Evolutionary conservation across 306 rosid species (phyloP), one percentile per base, ranked within the genome.

Genomic region (Casuarina equisetifolia): DNA sequence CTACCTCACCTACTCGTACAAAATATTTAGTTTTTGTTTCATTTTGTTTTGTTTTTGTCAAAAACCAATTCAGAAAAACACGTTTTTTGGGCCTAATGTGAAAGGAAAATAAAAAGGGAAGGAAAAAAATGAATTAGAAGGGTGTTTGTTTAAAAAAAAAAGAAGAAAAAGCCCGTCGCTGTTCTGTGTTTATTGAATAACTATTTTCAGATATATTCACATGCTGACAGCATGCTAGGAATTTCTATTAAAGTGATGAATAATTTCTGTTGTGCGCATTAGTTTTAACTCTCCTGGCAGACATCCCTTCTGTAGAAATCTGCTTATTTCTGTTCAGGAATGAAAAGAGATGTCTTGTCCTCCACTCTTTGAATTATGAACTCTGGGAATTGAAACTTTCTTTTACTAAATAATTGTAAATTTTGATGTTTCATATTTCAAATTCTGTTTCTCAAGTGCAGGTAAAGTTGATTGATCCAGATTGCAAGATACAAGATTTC

Each of bases 381-480:
- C 45, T 63, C 36, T 6, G 0, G 46, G 44, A 38, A 63, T 36
- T 15, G 44, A 63, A 63, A 10, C 64, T 7, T 11, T 58, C 9
- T 35, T 64, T 62, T 77, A 13, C 40, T 45, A 13, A 63, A 74
- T n/a, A 20, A 9, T 13, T n/a, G 48, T 72, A 46, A 6, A 68
- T 80, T 72, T 63, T 82, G 79, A 36, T 57, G 43, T 71, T 45
- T 51, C 46, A 19, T 50, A 49, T 32, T 36, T 44, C 12, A 19
- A 3, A 50, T 78, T 73, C 40, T 73, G 54, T 55, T 69, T 72
- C 69, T 66, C 35, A 72, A 80, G 44, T 39, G 73, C 93, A 95
- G 99, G 96, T 92, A 71, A 95, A 95, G 86, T 68, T 95, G 80
- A 86, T 92, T n/a, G 91, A 92, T 89, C 92, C 98, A 74, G 82